Evolutionary conservation across 352 stramenopile genomes (phyloP), one percentile per base, ranked within the genome.

Genomic region (Plasmopara viticola): DNA sequence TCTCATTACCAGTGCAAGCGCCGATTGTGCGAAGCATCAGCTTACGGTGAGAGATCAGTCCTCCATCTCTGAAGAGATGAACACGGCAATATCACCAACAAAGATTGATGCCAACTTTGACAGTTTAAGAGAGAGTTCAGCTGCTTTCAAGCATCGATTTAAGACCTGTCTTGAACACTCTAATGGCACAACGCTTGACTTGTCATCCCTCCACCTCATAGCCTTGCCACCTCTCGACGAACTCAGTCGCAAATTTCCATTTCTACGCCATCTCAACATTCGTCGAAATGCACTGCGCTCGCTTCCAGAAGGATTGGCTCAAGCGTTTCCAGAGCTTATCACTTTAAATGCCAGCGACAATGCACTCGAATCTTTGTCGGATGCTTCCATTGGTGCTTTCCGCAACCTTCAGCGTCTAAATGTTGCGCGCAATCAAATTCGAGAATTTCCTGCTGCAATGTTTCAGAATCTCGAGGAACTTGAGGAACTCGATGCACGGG

Each of bases 271-370:
- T 6, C 64, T 87, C 6, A 82, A 79, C 25, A 38, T 85, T 34
- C 66, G 73, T 38, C 60, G 58, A 4, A 87, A 84, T 53, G 34
- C 51, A 1, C 51, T 87, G 25, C 54, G 53, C 0, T 28, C 20
- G 6, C 53, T 87, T 5, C 71, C 76, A 0, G 44, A 62, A 0
- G 62, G 66, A 12, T 62, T 87, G 6, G 44, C 53, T 33, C 46
- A 42, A 30, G 56, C 56, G 0, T 65, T 85, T 25, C 62, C 71
- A 12, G 64, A 78, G 12, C 63, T 87, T 13, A 42, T 54, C n/a
- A 33, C 54, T 9, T 49, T 87, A 2, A 78, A 85, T 35, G 61
- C 58, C 5, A 44, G 62, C 4, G 60, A 72, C 9, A 87, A 87
- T 35, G 39, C 8, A 7, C 52, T 84, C 18, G 51, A 66, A 9